Percentiles rank a stretch among this genome's conserved stretches.
Evolutionary conservation across 768 basidiomycete genomes (phyloP).

Genomic region (Galerina sulciceps): DNA sequence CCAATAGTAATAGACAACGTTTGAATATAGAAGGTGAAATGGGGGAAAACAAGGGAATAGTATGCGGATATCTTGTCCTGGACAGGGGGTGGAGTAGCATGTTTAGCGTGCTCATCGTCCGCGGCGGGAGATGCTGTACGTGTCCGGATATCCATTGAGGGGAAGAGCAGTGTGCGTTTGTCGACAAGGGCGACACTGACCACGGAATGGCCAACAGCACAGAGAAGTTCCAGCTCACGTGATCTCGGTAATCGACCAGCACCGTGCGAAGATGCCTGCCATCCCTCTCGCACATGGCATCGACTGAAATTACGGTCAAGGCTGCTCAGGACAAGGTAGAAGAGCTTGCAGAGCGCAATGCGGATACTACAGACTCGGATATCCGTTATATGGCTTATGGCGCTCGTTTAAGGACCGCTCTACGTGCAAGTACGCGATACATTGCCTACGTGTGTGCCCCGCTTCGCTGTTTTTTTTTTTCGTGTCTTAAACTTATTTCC

Average conservation of each 20-base stretch:
- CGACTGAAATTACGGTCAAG: constrained; percentile 38
- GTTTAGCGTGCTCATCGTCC: constrained; percentile 26
- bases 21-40: constrained; percentile 97
- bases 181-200: constrained; percentile 29
- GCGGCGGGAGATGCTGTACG: constrained; percentile 42
- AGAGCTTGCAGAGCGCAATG: constrained; percentile 64
- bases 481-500: constrained; percentile 22
- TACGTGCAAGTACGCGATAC: constrained; percentile 72
- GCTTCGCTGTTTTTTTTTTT: background rate
- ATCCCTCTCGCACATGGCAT: constrained; percentile 28
- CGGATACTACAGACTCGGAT: constrained; percentile 69
- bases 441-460: constrained; percentile 68
- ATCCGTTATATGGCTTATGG: constrained; percentile 78
- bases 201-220: constrained; percentile 31
- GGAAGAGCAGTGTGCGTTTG: constrained; percentile 20
- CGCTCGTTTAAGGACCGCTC: constrained; percentile 75
- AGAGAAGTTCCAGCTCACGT: constrained; percentile 30
- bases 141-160: constrained; percentile 46
- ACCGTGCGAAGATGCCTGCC: constrained; percentile 9
- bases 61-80: constrained; percentile 90
- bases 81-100: constrained; percentile 37
- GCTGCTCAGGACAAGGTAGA: constrained; percentile 55
- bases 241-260: constrained; percentile 21
- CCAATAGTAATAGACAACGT: constrained; percentile 95
- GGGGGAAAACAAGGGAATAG: constrained; percentile 91